phyloP scores from a whole-genome alignment of 2,329 filamentous ascomycete species.

The Apiospora saccharicola region DNA sequence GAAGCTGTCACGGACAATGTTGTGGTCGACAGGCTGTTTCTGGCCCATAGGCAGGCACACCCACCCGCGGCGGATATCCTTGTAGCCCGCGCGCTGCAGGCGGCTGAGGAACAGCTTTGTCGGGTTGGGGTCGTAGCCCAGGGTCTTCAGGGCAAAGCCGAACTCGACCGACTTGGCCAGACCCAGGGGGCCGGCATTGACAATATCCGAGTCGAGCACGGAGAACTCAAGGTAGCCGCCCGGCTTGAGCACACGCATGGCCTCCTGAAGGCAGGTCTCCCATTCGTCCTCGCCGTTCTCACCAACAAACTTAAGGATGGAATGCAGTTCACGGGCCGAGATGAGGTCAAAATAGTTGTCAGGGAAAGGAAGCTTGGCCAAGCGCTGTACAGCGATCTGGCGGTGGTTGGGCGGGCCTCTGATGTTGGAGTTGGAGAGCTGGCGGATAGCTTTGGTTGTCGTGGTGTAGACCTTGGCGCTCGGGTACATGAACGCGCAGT shows the following conservation, averaged over 20 bases:
- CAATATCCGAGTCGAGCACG: constrained; percentile 87
- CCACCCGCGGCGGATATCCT: constrained; percentile 85
- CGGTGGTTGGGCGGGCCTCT: constrained; percentile 88
- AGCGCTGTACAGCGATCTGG: constrained; percentile 76
- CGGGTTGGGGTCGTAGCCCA: constrained; percentile 87
- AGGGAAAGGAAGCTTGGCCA: constrained; percentile 85
- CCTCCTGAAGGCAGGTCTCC: constrained; percentile 84
- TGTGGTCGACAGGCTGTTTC: constrained; percentile 48
- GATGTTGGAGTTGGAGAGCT: constrained; percentile 76
- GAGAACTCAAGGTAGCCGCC: constrained; percentile 93
- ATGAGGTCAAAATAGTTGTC: constrained; percentile 90
- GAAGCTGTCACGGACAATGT: constrained; percentile 38
- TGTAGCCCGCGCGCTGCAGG: constrained; percentile 78
- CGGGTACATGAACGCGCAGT: constrained; percentile 85
- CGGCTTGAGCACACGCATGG: constrained; percentile 89
- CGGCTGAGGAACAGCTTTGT: constrained; percentile 83
- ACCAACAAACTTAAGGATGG: constrained; percentile 77
- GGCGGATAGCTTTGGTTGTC: constrained; percentile 74
- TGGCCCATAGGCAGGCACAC: constrained; percentile 84
- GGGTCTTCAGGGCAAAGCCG: constrained; percentile 84
- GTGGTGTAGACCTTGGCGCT: constrained; percentile 89
- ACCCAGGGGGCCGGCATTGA: constrained; percentile 81
- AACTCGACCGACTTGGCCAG: constrained; percentile 91
- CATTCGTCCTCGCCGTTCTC: constrained; percentile 83
- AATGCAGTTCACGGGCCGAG: constrained; percentile 86